Conservation (phyloP, 768 basidiomycete species). For the Leccinum variicolor region DNA sequence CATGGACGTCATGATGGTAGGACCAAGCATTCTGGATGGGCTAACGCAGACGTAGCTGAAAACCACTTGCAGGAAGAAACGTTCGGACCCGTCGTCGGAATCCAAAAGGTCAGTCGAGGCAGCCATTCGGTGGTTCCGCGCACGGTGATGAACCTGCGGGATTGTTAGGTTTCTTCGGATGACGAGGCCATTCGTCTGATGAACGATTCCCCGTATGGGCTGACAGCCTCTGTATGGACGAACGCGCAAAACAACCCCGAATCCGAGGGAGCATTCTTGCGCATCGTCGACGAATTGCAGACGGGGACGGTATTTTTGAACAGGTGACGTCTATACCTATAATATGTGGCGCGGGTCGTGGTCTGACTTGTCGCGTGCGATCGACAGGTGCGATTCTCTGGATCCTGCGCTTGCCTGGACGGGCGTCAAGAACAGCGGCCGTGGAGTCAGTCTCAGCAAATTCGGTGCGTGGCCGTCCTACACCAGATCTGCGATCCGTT, state of each 20-base stretch:
- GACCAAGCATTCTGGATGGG: conserved; percentile 2
- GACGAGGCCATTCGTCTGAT: conserved; percentile 87
- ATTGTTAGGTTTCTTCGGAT: conserved; percentile 66
- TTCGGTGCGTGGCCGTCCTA: conserved; percentile 56
- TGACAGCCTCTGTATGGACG: conserved; percentile 96
- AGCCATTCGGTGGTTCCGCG: background rate
- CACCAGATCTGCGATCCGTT: background rate
- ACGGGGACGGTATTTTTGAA: conserved; percentile 95
- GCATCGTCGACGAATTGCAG: conserved; percentile 63
- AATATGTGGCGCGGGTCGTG: too few species aligned
- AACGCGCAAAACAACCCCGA: conserved; percentile 53
- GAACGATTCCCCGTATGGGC: conserved; percentile 95
- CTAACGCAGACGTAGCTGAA: background rate
- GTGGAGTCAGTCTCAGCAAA: conserved; percentile 87
- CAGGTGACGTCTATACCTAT: conserved; percentile 41
- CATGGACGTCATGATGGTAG: conserved; percentile 91
- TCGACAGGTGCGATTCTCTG: conserved; percentile 74
- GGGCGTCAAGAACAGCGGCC: conserved; percentile 89
- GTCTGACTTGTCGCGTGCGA: background rate
- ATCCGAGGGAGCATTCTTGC: conserved; percentile 68
- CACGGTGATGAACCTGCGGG: background rate
- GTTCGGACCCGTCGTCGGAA: conserved; percentile 91
- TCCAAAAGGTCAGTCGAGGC: conserved; percentile 67
- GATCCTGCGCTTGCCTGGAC: conserved; percentile 96
- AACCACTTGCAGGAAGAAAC: conserved; percentile 65